These are phyloP conservation scores for Ceratocystis alfenasii DNA, from an alignment of 2,329 filamentous ascomycete species.

Conservation along the genomic window DNA sequence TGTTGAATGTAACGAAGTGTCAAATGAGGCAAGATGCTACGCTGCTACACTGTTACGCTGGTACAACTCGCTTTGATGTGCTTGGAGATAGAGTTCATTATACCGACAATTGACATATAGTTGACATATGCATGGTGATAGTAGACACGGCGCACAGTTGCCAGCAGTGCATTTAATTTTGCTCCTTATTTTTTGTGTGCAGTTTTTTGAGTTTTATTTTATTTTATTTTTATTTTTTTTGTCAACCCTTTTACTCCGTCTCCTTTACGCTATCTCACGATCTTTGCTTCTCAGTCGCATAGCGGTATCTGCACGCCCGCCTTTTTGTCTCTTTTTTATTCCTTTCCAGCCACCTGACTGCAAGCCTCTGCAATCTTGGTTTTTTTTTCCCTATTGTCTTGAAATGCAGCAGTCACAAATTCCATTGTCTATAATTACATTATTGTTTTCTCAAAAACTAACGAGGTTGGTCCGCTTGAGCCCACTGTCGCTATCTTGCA, in stretches of 20 bases:
- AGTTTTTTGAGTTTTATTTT: no score
- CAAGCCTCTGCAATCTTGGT: no score
- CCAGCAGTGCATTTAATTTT: background rate
- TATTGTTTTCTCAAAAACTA: no score
- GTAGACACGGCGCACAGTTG: background rate
- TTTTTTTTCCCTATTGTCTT: background rate
- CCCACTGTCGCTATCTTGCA: background rate
- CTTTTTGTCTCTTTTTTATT: background rate
- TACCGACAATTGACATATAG: background rate
- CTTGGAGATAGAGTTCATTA: background rate
- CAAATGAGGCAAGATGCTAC: background rate
- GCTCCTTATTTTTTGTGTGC: no score
- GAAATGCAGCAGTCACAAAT: background rate
- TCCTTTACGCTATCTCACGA: background rate
- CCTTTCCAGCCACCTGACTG: background rate
- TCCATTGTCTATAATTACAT: no score
- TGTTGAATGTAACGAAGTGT: background rate
- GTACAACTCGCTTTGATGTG: background rate
- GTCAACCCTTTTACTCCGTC: no score
- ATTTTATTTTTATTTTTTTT: no score
- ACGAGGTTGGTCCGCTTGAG: background rate
- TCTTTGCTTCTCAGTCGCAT: background rate
- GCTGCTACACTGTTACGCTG: background rate
- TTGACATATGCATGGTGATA: background rate
- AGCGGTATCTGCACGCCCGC: background rate